Evolutionary conservation across 371 early-diverging fungal genomes (phyloP), one percentile per base, ranked within the genome.

Genomic region (Syncephalastrum monosporum): DNA sequence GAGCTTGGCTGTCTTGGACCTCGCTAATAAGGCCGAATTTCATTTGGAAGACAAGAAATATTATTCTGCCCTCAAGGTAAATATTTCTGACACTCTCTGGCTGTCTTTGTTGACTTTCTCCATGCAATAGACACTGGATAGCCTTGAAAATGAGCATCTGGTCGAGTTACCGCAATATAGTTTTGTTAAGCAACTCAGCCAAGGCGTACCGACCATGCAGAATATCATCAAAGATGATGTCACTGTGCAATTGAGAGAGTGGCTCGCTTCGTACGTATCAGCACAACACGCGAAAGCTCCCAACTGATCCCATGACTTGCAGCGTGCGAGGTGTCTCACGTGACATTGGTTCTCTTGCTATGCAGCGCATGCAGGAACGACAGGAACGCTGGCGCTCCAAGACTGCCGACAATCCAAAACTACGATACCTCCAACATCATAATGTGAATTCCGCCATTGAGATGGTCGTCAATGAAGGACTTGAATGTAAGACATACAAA

Each of bases 21-120:
- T 94, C 54, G 91, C 91, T 16, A 91, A 93, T 67, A 84, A 85
- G 53, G 91, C 95, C 41, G 88, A 90, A 61, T 74, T 81, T 29
- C 88, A 90, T 60, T 79, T 97, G n/a, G 88, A 87, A 23, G 71
- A 83, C 21, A 82, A 83, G 51, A 93, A 91, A 68, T 96, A 95
- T 69, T 96, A 94, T 75, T 82, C 93, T 15, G 95, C 97, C 3
- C 81, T 98, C 19, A 87, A 91, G 67, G 92, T 87, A 75, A 56
- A 50, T 12, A 50, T n/a, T 14, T 1, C 7, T 8, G 15, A 6
- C 2, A 1, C 0, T 46, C 6, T 19, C 10, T 46, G 15, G n/a
- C 47, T 13, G 47, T 19, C 10, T 23, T 46, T 5, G 2, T 12
- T 12, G 2, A 33, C 38, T 33, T 10, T 1, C 2, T 46, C 23